These are phyloP conservation scores for Solanum paucissectum DNA, from an alignment of 257 asterid species.

Conservation along the genomic window DNA sequence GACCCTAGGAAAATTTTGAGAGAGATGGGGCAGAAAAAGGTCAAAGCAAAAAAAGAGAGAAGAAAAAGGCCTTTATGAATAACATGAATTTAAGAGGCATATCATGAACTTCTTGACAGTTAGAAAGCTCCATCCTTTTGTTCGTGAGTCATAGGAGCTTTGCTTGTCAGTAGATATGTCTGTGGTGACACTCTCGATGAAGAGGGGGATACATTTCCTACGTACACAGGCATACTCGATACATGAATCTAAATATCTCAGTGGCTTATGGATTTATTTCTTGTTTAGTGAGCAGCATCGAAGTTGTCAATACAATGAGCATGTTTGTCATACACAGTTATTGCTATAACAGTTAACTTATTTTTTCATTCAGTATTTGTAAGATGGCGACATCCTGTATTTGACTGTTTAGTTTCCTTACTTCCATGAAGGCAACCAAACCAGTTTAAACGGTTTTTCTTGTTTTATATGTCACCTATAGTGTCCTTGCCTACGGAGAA, in stretches of 20 bases:
- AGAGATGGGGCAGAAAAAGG: background rate
- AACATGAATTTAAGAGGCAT: background rate
- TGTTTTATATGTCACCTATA: background rate
- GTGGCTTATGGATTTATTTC: background rate
- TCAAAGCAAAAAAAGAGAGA: background rate
- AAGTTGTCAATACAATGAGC: background rate
- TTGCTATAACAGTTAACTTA: background rate
- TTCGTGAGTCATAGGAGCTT: background rate
- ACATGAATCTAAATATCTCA: background rate
- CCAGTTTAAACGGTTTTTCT: background rate
- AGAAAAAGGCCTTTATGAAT: background rate
- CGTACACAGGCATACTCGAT: background rate
- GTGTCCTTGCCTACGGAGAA: slow-evolving; percentile 3
- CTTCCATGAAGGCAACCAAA: background rate
- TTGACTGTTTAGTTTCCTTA: background rate
- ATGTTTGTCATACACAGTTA: background rate
- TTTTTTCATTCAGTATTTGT: background rate
- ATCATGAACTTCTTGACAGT: background rate
- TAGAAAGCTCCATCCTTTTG: background rate
- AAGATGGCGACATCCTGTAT: background rate
- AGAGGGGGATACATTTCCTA: background rate
- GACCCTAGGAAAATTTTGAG: background rate
- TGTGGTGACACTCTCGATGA: background rate
- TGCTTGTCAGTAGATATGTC: background rate
- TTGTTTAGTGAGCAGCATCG: background rate